Conservation (phyloP, 768 basidiomycete species). For the Holtermannia corniformis region DNA sequence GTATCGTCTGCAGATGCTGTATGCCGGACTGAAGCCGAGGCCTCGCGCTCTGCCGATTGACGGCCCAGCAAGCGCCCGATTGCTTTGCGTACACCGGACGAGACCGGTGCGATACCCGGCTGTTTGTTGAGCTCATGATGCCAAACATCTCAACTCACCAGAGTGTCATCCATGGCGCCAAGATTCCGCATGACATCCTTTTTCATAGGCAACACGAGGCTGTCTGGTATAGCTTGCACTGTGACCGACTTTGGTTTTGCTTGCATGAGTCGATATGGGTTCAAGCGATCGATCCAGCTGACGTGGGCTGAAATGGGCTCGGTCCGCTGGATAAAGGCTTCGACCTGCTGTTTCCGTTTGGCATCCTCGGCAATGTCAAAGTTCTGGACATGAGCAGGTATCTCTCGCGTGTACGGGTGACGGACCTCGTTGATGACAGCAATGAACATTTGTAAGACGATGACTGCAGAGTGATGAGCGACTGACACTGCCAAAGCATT, state of each 20-base stretch:
- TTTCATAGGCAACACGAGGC: slow-evolving; percentile 68
- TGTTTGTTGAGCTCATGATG: too few species aligned
- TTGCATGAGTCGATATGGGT: slow-evolving; percentile 78
- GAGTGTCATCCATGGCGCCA: too few species aligned
- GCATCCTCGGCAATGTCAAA: slow-evolving; percentile 85
- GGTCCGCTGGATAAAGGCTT: slow-evolving; percentile 50
- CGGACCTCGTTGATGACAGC: slow-evolving; percentile 78
- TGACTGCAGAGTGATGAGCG: slow-evolving; percentile 50
- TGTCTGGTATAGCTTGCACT: slow-evolving; percentile 62
- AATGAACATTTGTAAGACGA: slow-evolving; percentile 89
- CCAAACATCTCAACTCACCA: too few species aligned
- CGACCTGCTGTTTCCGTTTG: slow-evolving; percentile 71
- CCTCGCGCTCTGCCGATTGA: slow-evolving; percentile 11
- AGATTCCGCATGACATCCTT: too few species aligned
- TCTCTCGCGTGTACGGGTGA: too few species aligned
- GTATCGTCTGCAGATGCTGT: slow-evolving; percentile 13
- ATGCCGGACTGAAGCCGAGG: slow-evolving; percentile 4
- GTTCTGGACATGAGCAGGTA: slow-evolving; percentile 45
- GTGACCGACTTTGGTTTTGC: slow-evolving; percentile 63
- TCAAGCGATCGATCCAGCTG: slow-evolving; percentile 64
- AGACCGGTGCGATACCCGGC: neutral
- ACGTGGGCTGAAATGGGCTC: slow-evolving; percentile 42
- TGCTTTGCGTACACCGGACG: slow-evolving; percentile 15
- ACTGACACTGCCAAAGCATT: neutral
- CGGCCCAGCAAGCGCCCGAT: slow-evolving; percentile 24